A percentile compares a stretch with the other conserved stretches of the same genome.
Evolutionary conservation across 2,329 filamentous ascomycete genomes (phyloP).

Genomic region (Sporothrix euskadiensis): DNA sequence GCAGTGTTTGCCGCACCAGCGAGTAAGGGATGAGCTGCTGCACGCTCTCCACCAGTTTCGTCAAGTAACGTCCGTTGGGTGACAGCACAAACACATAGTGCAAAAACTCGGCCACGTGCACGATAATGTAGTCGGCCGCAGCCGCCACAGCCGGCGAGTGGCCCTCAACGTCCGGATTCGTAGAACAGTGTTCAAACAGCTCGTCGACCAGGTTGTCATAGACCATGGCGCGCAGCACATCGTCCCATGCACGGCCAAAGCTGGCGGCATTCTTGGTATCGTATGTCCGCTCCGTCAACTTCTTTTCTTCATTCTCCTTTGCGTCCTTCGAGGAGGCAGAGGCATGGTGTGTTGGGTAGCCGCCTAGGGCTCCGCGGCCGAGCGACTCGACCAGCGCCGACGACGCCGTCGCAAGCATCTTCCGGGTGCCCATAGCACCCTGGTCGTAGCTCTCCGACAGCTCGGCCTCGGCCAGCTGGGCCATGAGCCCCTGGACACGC

Average conservation of each 20-base stretch:
- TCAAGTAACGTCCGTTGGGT: constrained; percentile 71
- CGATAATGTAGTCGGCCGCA: constrained; percentile 64
- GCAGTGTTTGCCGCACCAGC: constrained; percentile 70
- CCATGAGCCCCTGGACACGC: constrained; percentile 61
- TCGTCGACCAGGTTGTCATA: constrained; percentile 68
- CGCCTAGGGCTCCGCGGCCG: constrained; percentile 65
- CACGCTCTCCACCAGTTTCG: constrained; percentile 68
- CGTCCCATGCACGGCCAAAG: constrained; percentile 64
- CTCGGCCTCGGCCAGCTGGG: constrained; percentile 64
- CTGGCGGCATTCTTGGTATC: constrained; percentile 61
- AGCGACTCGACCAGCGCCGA: constrained; percentile 70
- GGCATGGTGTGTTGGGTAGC: constrained; percentile 44
- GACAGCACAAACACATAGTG: constrained; percentile 73
- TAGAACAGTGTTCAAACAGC: constrained; percentile 60
- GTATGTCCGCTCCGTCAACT: constrained; percentile 45
- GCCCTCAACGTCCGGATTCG: constrained; percentile 63
- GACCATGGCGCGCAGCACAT: constrained; percentile 64
- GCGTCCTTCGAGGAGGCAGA: background rate
- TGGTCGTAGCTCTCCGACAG: constrained; percentile 83
- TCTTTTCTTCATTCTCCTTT: constrained; percentile 32
- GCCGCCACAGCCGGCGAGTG: constrained; percentile 64
- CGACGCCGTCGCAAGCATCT: constrained; percentile 71
- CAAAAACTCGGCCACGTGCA: constrained; percentile 72
- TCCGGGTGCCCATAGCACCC: constrained; percentile 70
- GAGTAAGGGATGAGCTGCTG: constrained; percentile 72